Conservation (phyloP, 768 basidiomycete species). For the Epithele typhae region DNA sequence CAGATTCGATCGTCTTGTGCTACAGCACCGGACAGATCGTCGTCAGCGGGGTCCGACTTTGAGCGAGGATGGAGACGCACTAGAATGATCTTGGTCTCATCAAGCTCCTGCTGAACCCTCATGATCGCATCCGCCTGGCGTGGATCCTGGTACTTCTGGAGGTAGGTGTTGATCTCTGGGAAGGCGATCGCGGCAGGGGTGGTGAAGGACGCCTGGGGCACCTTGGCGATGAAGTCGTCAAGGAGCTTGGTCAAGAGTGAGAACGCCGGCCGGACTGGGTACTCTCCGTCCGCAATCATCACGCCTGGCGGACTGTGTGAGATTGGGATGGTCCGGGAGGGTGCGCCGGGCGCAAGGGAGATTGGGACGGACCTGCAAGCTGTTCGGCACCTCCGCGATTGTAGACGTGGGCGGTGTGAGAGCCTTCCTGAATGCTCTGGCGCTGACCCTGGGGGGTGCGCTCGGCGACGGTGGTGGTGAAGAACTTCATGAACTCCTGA, state of each 20-base stretch:
- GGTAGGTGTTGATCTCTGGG: conserved; percentile 69
- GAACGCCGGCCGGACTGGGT: conserved; percentile 95
- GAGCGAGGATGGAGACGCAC: conserved; percentile 42
- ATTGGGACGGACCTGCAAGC: conserved; percentile 61
- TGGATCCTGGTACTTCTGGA: conserved; percentile 95
- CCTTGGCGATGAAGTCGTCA: conserved; percentile 84
- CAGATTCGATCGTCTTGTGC: conserved; percentile 99
- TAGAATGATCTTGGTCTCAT: conserved; percentile 98
- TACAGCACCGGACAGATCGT: conserved; percentile 27
- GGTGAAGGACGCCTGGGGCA: conserved; percentile 65
- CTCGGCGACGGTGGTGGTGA: conserved; percentile 88
- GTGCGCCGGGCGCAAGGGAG: not conserved
- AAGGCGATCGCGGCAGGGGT: conserved; percentile 70
- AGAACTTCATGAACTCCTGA: conserved; percentile 91
- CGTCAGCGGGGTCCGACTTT: not conserved
- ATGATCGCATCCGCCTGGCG: conserved; percentile 96
- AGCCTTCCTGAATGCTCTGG: conserved; percentile 92
- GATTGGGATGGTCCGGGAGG: no score
- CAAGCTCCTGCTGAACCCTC: conserved; percentile 95
- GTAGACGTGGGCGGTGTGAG: conserved; percentile 90
- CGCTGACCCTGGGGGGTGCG: conserved; percentile 84
- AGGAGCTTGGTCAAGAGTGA: conserved; percentile 89
- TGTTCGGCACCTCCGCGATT: conserved; percentile 84
- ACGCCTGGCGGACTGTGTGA: conserved; percentile 49
- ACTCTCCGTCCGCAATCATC: conserved; percentile 92